Evolutionary conservation across 306 rosid species (phyloP).

Genomic region (Pterocarpus santalinus): DNA sequence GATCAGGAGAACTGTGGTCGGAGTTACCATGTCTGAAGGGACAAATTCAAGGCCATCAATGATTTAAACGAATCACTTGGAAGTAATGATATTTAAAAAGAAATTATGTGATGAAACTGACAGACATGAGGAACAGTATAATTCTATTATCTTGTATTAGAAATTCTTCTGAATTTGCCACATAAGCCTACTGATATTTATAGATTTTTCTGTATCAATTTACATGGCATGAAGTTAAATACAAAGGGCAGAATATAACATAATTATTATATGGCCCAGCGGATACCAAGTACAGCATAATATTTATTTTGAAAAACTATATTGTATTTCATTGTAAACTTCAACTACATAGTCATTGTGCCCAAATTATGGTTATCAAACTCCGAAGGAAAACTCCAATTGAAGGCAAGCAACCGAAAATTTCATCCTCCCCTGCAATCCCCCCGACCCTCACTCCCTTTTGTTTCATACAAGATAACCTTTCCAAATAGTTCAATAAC

Average conservation of each 20-base stretch:
- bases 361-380: not conserved
- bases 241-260: slow-evolving; percentile 21
- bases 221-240: not conserved
- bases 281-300: slow-evolving; percentile 29
- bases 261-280: not conserved
- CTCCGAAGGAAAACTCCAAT: slow-evolving; percentile 4
- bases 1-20: slow-evolving; percentile 48
- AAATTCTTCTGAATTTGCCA: slow-evolving; percentile 28
- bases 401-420: slow-evolving; percentile 3
- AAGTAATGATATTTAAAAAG: not conserved
- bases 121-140: not conserved
- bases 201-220: not conserved
- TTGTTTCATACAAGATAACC: not conserved
- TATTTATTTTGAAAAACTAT: not conserved
- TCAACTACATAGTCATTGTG: too few species aligned
- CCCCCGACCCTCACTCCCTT: not conserved
- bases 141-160: slow-evolving; percentile 17
- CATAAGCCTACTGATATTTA: not conserved
- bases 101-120: slow-evolving; percentile 6
- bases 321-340: slow-evolving; percentile 16
- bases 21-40: slow-evolving; percentile 57
- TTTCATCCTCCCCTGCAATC: not conserved
- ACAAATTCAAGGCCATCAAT: slow-evolving; percentile 35
- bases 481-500: slow-evolving; percentile 7
- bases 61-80: slow-evolving; percentile 31